Conservation (phyloP, 768 basidiomycete genomes). For the Russula ochroleuca region DNA sequence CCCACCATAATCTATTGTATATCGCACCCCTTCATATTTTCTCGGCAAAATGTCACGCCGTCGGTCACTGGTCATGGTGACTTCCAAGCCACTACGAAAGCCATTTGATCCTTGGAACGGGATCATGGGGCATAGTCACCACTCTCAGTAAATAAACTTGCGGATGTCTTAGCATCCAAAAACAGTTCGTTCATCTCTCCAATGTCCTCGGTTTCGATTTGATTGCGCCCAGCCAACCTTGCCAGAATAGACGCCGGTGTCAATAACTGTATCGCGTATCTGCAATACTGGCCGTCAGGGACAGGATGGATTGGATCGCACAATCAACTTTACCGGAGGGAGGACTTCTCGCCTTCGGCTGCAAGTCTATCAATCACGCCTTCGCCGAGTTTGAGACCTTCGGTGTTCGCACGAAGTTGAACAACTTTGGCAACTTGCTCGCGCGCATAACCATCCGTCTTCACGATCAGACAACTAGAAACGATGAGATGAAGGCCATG, state of each 20-base stretch:
- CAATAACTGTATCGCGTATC: slow-evolving; percentile 88
- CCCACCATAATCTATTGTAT: slow-evolving; percentile 1
- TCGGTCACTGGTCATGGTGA: background rate
- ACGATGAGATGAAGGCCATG: background rate
- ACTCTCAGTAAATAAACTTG: slow-evolving; percentile 23
- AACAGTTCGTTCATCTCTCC: slow-evolving; percentile 93
- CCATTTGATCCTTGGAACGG: background rate
- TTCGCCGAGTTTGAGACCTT: slow-evolving; percentile 70
- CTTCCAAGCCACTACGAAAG: background rate
- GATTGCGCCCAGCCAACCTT: slow-evolving; percentile 64
- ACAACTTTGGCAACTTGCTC: slow-evolving; percentile 86
- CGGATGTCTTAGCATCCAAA: slow-evolving; percentile 81
- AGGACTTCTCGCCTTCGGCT: slow-evolving; percentile 75
- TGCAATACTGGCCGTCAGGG: slow-evolving; percentile 30
- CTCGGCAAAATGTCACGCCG: background rate
- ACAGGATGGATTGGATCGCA: background rate
- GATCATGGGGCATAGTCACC: slow-evolving; percentile 11
- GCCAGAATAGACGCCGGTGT: slow-evolving; percentile 90
- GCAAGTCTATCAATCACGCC: slow-evolving; percentile 80
- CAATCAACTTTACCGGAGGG: slow-evolving; percentile 56
- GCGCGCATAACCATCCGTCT: slow-evolving; percentile 76
- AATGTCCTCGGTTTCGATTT: slow-evolving; percentile 86
- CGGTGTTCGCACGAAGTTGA: slow-evolving; percentile 78
- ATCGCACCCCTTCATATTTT: background rate
- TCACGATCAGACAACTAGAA: slow-evolving; percentile 88